Evolutionary conservation across 1,284 basidiomycete species (phyloP), one percentile per base, ranked within the genome.

Genomic region (Omphalotus olearius): DNA sequence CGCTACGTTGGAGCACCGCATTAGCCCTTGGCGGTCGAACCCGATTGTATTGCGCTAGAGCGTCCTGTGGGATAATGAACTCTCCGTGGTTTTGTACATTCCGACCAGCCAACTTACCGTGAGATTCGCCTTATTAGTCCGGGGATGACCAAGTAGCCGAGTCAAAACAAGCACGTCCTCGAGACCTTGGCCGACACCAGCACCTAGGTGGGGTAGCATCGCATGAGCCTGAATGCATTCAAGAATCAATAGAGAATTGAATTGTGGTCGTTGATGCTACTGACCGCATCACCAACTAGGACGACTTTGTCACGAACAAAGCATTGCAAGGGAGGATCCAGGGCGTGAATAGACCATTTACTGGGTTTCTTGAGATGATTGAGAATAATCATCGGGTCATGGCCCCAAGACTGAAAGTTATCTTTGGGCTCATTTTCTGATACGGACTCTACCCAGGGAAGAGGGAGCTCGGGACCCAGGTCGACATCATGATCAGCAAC

Each of bases 111-210:
- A n/a, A 57, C 69, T 62, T 56, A 82, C 82, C 56, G 72, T 64
- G 13, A 85, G 57, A 57, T 78, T 80, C n/a, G 60, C 56, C 11
- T 60, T 51, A 17, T 66, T 71, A 4, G 76, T 74, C 51, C 67
- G 61, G 1, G 76, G 71, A 56, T 78, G 73, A 2, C 64, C 59
- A 2, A 86, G 72, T 7, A 85, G 66, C 20, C 68, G 64, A 40
- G 72, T 72, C 11, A 85, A 66, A 9, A 78, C 63, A 39, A 74
- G 74, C 0, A 76, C 76, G 56, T 85, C 82, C 59, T 85, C 83
- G 41, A 84, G 70, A 0, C 79, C 82, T 64, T 84, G 82, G 0
- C 81, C 79, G 11, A 79, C 80, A 11, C 82, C 82, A 0, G 80
- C 74, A 1, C 82, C 81, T n/a, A 83, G 67, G 60, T 82, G 52